Percentiles rank a stretch among this genome's conserved stretches.
These are phyloP conservation scores for Pythium chondricola DNA, from an alignment of 352 stramenopile genomes.

Conservation along the genomic window DNA sequence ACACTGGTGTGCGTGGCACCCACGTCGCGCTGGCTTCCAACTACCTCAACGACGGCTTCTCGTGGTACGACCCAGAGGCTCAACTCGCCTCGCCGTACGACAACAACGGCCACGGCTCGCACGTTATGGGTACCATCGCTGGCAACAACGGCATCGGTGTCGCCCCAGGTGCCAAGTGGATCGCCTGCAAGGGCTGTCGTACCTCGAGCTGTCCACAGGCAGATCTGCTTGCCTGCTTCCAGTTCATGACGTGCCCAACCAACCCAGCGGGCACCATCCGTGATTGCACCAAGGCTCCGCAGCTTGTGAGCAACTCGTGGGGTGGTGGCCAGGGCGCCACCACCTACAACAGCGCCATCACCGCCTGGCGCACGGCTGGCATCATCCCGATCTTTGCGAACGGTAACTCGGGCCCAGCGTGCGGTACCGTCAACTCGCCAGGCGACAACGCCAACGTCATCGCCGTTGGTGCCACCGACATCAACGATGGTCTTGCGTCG, in stretches of 20 bases:
- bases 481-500: slow-evolving; percentile 7
- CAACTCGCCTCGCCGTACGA: slow-evolving; percentile 19
- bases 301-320: slow-evolving; percentile 27
- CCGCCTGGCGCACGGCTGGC: slow-evolving; percentile 18
- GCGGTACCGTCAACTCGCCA: slow-evolving; percentile 11
- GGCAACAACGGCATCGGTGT: slow-evolving; percentile 9
- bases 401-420: slow-evolving; percentile 20
- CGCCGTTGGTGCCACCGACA: slow-evolving; percentile 18
- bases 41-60: slow-evolving; percentile 8
- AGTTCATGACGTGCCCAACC: slow-evolving; percentile 32
- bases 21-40: slow-evolving; percentile 15
- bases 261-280: slow-evolving; percentile 6
- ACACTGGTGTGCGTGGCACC: slow-evolving; percentile 22
- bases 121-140: slow-evolving; percentile 7
- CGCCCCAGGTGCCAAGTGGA: slow-evolving; percentile 13
- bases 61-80: slow-evolving; percentile 24
- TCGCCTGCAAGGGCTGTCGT: slow-evolving; percentile 13
- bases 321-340: slow-evolving; percentile 6
- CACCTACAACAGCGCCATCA: slow-evolving; percentile 10
- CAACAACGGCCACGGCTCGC: slow-evolving; percentile 19
- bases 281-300: slow-evolving; percentile 19
- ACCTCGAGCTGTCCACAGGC: slow-evolving; percentile 14
- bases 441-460: slow-evolving; percentile 24
- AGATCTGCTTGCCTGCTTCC: slow-evolving; percentile 19
- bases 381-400: slow-evolving; percentile 26